Evolutionary conservation across 306 rosid genomes (phyloP).

Genomic region (Lathyrus aphaca): DNA sequence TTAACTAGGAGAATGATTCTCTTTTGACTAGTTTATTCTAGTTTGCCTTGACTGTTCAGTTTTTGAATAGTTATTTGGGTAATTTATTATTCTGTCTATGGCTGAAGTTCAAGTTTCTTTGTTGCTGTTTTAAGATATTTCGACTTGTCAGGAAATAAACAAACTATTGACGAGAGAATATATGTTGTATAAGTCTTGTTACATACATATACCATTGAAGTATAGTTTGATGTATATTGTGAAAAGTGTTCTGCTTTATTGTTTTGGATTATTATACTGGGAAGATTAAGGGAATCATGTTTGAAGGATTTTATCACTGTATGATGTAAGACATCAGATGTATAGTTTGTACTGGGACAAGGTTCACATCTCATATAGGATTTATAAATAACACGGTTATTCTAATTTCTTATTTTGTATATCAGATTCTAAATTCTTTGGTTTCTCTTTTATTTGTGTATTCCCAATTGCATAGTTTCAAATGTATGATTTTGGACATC

Average conservation of each 20-base stretch:
- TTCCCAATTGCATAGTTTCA: slow-evolving; percentile 4
- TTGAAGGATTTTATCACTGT: background rate
- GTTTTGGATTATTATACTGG: background rate
- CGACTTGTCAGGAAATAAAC: background rate
- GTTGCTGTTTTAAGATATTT: background rate
- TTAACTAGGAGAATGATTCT: background rate
- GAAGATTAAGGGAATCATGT: no score
- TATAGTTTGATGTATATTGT: no score
- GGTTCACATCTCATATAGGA: background rate
- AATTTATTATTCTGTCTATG: background rate
- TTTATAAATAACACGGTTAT: background rate
- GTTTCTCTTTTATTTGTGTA: background rate
- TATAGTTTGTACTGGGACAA: background rate
- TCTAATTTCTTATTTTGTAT: slow-evolving; percentile 20
- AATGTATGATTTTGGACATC: background rate
- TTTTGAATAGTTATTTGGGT: background rate
- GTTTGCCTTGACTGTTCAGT: no score
- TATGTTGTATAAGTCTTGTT: background rate
- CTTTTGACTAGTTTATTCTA: no score
- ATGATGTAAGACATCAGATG: background rate
- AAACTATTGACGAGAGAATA: background rate
- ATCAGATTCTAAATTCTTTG: background rate
- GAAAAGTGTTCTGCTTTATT: background rate
- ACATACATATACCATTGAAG: no score
- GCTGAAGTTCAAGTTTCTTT: background rate